A percentile compares a stretch with the other conserved stretches of the same genome.
phyloP scores from a whole-genome alignment of 805 yeast genomes.

The Pichia occidentalis region DNA sequence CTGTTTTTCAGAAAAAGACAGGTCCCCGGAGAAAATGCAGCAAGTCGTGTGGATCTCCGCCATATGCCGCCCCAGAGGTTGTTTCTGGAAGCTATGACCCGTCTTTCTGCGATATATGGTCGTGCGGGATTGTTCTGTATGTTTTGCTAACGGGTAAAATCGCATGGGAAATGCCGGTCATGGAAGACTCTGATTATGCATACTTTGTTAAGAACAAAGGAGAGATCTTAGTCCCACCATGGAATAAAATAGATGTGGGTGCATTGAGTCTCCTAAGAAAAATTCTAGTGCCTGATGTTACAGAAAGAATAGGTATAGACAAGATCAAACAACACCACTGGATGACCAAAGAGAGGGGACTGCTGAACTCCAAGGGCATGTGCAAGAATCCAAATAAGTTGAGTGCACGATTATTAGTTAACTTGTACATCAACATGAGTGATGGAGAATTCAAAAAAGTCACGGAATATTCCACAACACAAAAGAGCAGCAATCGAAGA shows the following conservation, averaged over 20 bases:
- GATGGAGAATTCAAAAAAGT: slow-evolving; percentile 38
- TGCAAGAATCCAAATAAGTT: slow-evolving; percentile 48
- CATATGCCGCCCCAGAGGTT: slow-evolving; percentile 76
- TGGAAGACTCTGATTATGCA: slow-evolving; percentile 39
- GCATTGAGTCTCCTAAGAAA: slow-evolving; percentile 47
- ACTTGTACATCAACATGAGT: slow-evolving; percentile 46
- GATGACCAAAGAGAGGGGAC: slow-evolving; percentile 40
- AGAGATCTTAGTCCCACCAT: slow-evolving; percentile 40
- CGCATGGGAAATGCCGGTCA: slow-evolving; percentile 62
- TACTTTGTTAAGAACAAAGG: slow-evolving; percentile 37
- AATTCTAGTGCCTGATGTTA: slow-evolving; percentile 44
- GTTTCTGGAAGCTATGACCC: slow-evolving; percentile 46
- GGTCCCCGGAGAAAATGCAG: slow-evolving; percentile 42
- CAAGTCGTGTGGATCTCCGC: slow-evolving; percentile 66
- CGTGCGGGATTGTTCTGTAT: slow-evolving; percentile 58
- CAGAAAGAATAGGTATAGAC: slow-evolving; percentile 35
- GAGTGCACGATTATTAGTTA: slow-evolving; percentile 45
- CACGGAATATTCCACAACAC: slow-evolving; percentile 23
- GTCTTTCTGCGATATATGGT: slow-evolving; percentile 58
- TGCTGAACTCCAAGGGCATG: slow-evolving; percentile 39
- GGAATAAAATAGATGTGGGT: slow-evolving; percentile 46
- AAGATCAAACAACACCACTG: slow-evolving; percentile 48
- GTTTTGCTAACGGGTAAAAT: slow-evolving; percentile 60
- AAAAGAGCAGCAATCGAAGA: slow-evolving; percentile 10
- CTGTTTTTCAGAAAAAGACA: slow-evolving; percentile 43